phyloP scores from a whole-genome alignment of 2,329 filamentous ascomycete genomes.

The Fusarium sp. region DNA sequence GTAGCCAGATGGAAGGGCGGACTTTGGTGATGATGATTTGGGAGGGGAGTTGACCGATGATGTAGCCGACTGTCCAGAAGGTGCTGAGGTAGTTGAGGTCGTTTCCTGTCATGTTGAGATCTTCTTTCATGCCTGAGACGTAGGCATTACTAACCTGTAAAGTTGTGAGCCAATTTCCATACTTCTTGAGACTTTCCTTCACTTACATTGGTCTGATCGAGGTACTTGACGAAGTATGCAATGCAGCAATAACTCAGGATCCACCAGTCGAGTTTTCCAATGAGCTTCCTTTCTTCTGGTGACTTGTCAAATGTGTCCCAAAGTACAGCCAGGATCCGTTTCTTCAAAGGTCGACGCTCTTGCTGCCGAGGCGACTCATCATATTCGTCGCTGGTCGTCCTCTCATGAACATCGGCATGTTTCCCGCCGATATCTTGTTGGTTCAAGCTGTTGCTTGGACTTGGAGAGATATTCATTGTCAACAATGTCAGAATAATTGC shows the following conservation, averaged over 20 bases:
- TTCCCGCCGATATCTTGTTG: background rate
- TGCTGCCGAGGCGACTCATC: background rate
- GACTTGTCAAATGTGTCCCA: conserved; percentile 52
- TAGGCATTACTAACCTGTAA: conserved; percentile 50
- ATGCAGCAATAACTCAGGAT: conserved; percentile 51
- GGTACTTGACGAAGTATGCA: conserved; percentile 53
- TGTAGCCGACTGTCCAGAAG: conserved; percentile 69
- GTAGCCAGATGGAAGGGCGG: conserved; percentile 53
- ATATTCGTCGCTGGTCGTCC: background rate
- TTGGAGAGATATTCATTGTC: conserved; percentile 8
- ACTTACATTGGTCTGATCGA: conserved; percentile 48
- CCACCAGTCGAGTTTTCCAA: conserved; percentile 51
- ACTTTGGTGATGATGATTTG: conserved; percentile 53
- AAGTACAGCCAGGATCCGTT: conserved; percentile 39
- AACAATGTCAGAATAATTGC: background rate
- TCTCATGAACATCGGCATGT: background rate
- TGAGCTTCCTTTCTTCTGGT: conserved; percentile 47
- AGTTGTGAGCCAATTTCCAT: background rate
- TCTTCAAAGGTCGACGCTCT: conserved; percentile 10
- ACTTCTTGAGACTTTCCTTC: background rate
- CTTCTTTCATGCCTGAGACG: conserved; percentile 60
- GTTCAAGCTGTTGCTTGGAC: background rate
- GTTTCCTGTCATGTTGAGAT: conserved; percentile 62
- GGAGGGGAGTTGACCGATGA: conserved; percentile 57
- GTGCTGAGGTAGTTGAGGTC: conserved; percentile 64